phyloP scores from a whole-genome alignment of 768 basidiomycete genomes.

The Dioszegia hungarica region DNA sequence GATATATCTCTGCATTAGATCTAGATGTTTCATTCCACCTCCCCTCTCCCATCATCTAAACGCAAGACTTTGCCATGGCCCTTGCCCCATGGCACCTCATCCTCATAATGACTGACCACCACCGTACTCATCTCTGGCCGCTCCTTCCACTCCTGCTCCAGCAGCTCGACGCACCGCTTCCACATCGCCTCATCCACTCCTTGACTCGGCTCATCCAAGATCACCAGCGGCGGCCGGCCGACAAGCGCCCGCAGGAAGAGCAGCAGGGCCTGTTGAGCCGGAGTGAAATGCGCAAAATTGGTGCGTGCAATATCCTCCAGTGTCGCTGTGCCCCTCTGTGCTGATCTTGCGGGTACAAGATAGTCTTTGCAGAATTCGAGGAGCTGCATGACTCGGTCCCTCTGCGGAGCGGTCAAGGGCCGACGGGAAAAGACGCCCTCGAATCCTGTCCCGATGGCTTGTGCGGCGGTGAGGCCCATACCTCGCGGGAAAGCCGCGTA shows the following conservation, averaged over 20 bases:
- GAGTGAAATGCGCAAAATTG: conserved; percentile 67
- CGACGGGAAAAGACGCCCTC: conserved; percentile 70
- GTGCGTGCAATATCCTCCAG: conserved; percentile 49
- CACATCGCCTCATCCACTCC: conserved; percentile 86
- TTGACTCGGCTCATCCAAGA: conserved; percentile 88
- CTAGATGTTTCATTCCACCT: conserved; percentile 4
- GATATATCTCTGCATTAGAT: not conserved
- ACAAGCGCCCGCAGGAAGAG: conserved; percentile 83
- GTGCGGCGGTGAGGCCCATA: conserved; percentile 62
- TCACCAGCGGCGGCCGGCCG: conserved; percentile 63
- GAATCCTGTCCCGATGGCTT: conserved; percentile 82
- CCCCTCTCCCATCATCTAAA: conserved; percentile 40
- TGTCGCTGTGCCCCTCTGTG: not conserved
- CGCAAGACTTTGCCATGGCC: conserved; percentile 56
- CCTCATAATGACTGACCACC: conserved; percentile 84
- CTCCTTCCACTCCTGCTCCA: conserved; percentile 54
- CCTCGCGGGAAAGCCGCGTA: conserved; percentile 83
- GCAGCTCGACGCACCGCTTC: conserved; percentile 58
- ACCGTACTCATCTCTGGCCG: conserved; percentile 63
- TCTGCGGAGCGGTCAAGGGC: conserved; percentile 52
- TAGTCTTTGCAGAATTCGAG: conserved; percentile 56
- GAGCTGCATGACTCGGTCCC: conserved; percentile 57
- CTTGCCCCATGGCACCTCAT: conserved; percentile 74
- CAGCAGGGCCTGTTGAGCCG: conserved; percentile 73
- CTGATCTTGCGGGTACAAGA: conserved; percentile 8